A percentile compares a stretch with the other conserved stretches of the same genome.
Evolutionary conservation across 169 alveolate genomes (phyloP).

Genomic region (Plasmodium ovale): DNA sequence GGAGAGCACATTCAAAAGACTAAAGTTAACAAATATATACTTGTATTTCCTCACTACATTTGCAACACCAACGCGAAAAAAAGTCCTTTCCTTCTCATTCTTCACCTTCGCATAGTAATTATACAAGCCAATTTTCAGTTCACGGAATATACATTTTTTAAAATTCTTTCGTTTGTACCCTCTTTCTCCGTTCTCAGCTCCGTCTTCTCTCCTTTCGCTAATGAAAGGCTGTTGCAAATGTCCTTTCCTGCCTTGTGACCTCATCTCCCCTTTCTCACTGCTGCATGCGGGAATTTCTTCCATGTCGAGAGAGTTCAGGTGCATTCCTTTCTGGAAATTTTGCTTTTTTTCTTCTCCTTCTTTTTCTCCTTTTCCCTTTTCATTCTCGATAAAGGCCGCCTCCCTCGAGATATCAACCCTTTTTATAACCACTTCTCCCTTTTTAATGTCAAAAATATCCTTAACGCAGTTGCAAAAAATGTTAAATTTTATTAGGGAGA

Average conservation of each 20-base stretch:
- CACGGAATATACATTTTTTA: too few species aligned
- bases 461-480: conserved; percentile 38
- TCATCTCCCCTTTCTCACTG: too few species aligned
- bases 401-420: not conserved
- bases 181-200: too few species aligned
- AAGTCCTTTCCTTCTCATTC: conserved; percentile 4
- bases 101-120: conserved; percentile 20
- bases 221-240: too few species aligned
- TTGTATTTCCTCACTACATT: conserved; percentile 52
- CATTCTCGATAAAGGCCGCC: not conserved
- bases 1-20: conserved; percentile 6
- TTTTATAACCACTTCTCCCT: conserved; percentile 20
- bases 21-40: conserved; percentile 3
- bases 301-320: too few species aligned
- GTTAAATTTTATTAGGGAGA: conserved; percentile 29
- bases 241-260: too few species aligned
- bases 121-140: not conserved
- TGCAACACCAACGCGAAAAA: conserved; percentile 11
- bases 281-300: too few species aligned
- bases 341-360: not conserved
- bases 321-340: not conserved
- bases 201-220: too few species aligned
- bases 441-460: conserved; percentile 16
- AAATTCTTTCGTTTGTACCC: too few species aligned
- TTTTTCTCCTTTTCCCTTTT: too few species aligned